Evolutionary conservation across 1,139 yeast genomes (phyloP).

Genomic region (Fermentozyma sake): DNA sequence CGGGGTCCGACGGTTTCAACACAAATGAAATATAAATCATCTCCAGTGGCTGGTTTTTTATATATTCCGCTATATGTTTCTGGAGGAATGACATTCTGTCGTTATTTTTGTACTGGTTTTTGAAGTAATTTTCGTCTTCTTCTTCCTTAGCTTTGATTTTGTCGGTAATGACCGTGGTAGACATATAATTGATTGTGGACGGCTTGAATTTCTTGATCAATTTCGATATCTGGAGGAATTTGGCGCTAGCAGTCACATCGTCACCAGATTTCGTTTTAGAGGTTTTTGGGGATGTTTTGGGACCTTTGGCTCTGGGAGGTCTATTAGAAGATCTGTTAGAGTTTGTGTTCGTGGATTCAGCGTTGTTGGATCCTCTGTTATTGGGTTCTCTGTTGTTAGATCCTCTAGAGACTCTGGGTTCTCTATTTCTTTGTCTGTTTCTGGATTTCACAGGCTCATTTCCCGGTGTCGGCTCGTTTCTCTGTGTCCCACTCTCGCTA

Average conservation of each 20-base stretch:
- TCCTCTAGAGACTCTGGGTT: too few relatives aligned
- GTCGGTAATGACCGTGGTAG: constrained; percentile 14
- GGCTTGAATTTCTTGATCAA: constrained; percentile 25
- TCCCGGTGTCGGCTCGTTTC: too few relatives aligned
- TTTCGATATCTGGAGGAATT: constrained; percentile 17
- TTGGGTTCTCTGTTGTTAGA: too few relatives aligned
- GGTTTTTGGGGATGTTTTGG: constrained; percentile 1
- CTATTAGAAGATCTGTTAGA: too few relatives aligned
- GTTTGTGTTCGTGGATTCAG: too few relatives aligned
- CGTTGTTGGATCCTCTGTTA: too few relatives aligned
- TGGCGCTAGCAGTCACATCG: constrained; percentile 11
- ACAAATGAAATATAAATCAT: constrained; percentile 30
- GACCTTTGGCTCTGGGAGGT: too few relatives aligned
- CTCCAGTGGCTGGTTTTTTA: constrained; percentile 10
- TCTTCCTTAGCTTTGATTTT: constrained; percentile 7
- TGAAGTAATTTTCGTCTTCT: constrained; percentile 6
- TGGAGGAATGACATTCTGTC: constrained; percentile 11
- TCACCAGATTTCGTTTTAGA: constrained; percentile 4
- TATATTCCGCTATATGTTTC: constrained; percentile 11
- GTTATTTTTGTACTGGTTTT: constrained; percentile 6
- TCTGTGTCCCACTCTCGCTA: too few relatives aligned
- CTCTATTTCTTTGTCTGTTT: too few relatives aligned
- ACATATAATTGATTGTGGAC: constrained; percentile 31
- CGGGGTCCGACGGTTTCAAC: constrained; percentile 64
- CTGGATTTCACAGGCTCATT: too few relatives aligned